Conservation (phyloP, 352 stramenopile genomes). For the Phytophthora parvispora region DNA sequence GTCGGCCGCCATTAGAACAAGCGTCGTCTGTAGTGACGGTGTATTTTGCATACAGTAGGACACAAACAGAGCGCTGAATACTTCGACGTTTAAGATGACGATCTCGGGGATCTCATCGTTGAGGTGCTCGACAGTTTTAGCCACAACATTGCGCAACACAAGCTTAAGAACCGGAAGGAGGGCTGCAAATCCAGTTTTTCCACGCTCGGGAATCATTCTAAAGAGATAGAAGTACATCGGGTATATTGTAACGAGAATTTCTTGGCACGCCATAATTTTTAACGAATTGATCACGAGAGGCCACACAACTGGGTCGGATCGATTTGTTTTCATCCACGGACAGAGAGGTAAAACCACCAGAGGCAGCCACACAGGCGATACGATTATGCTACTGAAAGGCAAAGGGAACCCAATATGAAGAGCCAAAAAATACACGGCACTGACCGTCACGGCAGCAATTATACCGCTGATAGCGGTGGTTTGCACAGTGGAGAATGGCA, state of each 20-base stretch:
- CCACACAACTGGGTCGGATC: conserved; percentile 1
- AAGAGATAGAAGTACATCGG: conserved; percentile 39
- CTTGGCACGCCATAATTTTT: conserved; percentile 20
- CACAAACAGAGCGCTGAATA: conserved; percentile 50
- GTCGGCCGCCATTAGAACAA: conserved; percentile 5
- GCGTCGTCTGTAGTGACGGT: conserved; percentile 30
- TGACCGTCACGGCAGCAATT: background rate
- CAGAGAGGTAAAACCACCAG: conserved; percentile 9
- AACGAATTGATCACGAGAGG: conserved; percentile 12
- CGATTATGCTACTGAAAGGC: conserved; percentile 39
- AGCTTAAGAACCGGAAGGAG: conserved; percentile 40
- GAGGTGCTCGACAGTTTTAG: conserved; percentile 17
- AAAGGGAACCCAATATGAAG: conserved; percentile 40
- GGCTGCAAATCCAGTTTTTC: conserved; percentile 29
- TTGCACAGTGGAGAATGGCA: conserved; percentile 7
- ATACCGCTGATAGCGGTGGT: conserved; percentile 4
- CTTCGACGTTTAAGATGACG: conserved; percentile 50
- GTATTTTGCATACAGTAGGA: conserved; percentile 51
- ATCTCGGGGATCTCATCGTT: conserved; percentile 23
- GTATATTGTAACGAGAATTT: conserved; percentile 35
- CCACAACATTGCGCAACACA: conserved; percentile 25
- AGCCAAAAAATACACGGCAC: conserved; percentile 10
- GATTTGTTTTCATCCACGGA: conserved; percentile 8
- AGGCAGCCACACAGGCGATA: conserved; percentile 13
- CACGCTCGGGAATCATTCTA: conserved; percentile 1